Evolutionary conservation across 192 early-diverging fungal species (phyloP).

Genomic region (Dimargaris xerosporica): DNA sequence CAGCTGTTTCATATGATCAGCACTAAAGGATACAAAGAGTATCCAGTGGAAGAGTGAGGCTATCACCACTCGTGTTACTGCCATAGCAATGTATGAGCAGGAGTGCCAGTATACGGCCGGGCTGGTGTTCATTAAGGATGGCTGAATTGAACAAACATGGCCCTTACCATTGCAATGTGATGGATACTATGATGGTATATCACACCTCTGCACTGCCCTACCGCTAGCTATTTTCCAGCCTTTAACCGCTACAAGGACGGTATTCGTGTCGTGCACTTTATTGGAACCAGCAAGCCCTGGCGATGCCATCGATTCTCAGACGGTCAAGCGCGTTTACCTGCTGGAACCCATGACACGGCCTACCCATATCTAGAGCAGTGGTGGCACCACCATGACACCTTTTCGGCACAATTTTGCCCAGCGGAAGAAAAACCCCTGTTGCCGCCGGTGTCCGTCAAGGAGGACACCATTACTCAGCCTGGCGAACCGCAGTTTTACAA

Average conservation of each 20-base stretch:
- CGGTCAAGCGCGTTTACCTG: conserved; percentile 26
- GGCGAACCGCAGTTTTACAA: not conserved
- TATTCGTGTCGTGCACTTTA: conserved; percentile 78
- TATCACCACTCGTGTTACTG: too few species aligned
- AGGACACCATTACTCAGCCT: not conserved
- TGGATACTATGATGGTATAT: too few species aligned
- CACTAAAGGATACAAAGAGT: too few species aligned
- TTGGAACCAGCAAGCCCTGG: conserved; percentile 84
- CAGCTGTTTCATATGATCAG: too few species aligned
- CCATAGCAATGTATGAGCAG: too few species aligned
- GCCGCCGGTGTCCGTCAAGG: not conserved
- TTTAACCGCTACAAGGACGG: conserved; percentile 51
- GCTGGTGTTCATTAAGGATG: too few species aligned
- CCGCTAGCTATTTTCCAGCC: conserved; percentile 47
- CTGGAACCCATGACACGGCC: not conserved
- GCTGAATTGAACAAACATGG: too few species aligned
- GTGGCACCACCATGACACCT: not conserved
- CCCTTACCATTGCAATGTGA: too few species aligned
- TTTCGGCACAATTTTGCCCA: not conserved
- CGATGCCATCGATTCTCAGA: conserved; percentile 48
- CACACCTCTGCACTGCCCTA: too few species aligned
- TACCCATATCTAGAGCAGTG: not conserved
- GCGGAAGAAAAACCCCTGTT: not conserved
- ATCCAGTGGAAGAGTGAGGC: too few species aligned
- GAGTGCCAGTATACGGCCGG: too few species aligned